Conservation (phyloP, 2,329 filamentous ascomycete genomes). For the Sordariomycetes sp. region DNA sequence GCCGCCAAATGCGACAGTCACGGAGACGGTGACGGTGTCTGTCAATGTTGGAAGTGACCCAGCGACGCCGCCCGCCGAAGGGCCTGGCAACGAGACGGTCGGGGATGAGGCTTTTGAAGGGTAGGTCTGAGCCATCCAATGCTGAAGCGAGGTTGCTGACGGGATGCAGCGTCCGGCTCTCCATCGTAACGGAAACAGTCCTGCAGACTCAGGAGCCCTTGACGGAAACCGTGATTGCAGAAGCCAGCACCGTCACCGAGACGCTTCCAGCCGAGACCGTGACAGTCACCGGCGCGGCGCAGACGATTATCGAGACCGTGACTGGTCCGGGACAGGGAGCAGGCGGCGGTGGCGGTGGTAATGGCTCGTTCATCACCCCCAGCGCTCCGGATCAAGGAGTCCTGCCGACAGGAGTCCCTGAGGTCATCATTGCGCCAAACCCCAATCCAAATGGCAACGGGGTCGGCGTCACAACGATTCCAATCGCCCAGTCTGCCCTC, state of each 20-base stretch:
- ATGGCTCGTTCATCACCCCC: no score
- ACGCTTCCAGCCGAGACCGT: neutral
- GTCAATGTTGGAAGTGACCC: no score
- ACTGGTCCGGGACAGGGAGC: conserved; percentile 10
- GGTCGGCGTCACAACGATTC: conserved; percentile 19
- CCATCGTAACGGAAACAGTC: conserved; percentile 3
- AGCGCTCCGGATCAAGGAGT: neutral
- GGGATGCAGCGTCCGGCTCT: neutral
- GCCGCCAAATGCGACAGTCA: conserved; percentile 4
- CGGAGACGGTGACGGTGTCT: conserved; percentile 5
- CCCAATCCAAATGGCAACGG: conserved; percentile 13
- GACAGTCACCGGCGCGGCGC: conserved; percentile 1
- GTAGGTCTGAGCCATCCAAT: neutral
- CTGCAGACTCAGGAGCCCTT: neutral
- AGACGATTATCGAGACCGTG: conserved; percentile 8
- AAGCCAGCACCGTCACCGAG: neutral
- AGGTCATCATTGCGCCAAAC: neutral
- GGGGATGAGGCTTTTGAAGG: no score
- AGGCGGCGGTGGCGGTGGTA: neutral
- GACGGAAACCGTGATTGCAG: neutral
- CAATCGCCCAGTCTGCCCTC: conserved; percentile 13
- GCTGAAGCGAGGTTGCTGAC: neutral
- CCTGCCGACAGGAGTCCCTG: neutral
- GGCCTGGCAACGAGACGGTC: no score
- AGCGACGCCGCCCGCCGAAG: conserved; percentile 2